Conservation (phyloP, 2,329 filamentous ascomycete species). For the Colletotrichum tanaceti region DNA sequence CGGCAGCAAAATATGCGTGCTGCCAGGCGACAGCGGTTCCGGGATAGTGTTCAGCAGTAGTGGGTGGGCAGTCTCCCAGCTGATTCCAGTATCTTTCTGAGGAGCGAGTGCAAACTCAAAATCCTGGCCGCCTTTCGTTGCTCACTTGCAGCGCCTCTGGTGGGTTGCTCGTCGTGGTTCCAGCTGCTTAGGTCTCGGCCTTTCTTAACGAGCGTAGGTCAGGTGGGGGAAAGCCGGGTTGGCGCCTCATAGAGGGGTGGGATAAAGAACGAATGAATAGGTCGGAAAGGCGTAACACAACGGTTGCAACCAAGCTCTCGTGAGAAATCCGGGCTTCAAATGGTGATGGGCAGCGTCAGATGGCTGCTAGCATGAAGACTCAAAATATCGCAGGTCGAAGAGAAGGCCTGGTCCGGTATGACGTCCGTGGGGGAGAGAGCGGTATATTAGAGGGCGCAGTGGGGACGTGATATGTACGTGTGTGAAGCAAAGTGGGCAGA, state of each 20-base stretch:
- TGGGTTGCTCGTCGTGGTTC: conserved; percentile 1
- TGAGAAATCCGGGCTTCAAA: conserved; percentile 24
- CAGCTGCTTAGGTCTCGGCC: conserved; percentile 8
- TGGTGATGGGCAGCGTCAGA: conserved; percentile 28
- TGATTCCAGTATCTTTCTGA: conserved; percentile 26
- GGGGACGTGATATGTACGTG: conserved; percentile 35
- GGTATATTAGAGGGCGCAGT: conserved; percentile 39
- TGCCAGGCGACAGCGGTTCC: conserved; percentile 44
- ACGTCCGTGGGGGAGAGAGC: conserved; percentile 39
- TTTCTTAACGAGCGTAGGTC: conserved; percentile 33
- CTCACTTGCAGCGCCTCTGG: conserved; percentile 17
- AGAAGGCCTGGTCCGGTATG: conserved; percentile 29
- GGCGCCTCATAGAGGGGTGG: conserved; percentile 36
- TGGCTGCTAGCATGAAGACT: conserved; percentile 25
- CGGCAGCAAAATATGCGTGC: conserved; percentile 33
- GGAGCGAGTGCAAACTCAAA: conserved; percentile 24
- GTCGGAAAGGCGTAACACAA: conserved; percentile 30
- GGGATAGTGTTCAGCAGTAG: conserved; percentile 28
- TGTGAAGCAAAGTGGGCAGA: conserved; percentile 35
- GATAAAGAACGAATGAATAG: conserved; percentile 36
- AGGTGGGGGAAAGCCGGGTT: conserved; percentile 41
- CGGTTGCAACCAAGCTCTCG: conserved; percentile 6
- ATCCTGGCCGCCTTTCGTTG: conserved; percentile 25
- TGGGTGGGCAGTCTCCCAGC: background rate
- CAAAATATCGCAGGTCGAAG: conserved; percentile 28